phyloP scores from a whole-genome alignment of 228 moss, liverwort and hornwort genomes.

The Sphagnum magellanicum region DNA sequence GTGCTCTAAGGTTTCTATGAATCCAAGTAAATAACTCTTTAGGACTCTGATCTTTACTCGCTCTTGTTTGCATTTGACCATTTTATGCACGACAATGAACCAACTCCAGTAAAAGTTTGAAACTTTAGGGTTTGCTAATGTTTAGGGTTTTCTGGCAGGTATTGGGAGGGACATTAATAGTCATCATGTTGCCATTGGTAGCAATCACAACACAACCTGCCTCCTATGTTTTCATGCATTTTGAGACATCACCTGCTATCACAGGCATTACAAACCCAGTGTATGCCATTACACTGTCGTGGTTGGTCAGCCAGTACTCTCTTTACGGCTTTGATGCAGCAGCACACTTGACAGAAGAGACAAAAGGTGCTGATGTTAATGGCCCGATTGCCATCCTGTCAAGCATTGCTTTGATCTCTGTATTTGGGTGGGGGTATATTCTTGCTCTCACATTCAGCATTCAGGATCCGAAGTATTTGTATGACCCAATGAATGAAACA shows the following conservation, averaged over 20 bases:
- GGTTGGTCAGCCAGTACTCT: slow-evolving; percentile 96
- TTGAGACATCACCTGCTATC: slow-evolving; percentile 41
- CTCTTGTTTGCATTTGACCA: too few species aligned
- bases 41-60: too few species aligned
- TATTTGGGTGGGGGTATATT: slow-evolving; percentile 85
- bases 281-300: slow-evolving; percentile 69
- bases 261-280: slow-evolving; percentile 69
- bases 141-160: slow-evolving; percentile 41
- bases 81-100: too few species aligned
- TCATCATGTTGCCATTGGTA: slow-evolving; percentile 79
- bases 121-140: background rate
- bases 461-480: slow-evolving; percentile 79
- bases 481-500: slow-evolving; percentile 64
- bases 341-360: slow-evolving; percentile 95
- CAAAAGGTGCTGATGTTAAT: slow-evolving; percentile 78
- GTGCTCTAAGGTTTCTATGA: too few species aligned
- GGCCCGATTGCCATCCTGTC: slow-evolving; percentile 96
- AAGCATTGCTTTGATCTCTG: slow-evolving; percentile 80
- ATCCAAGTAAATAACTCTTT: too few species aligned
- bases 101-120: background rate
- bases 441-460: slow-evolving; percentile 86
- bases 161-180: slow-evolving; percentile 68
- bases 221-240: slow-evolving; percentile 70
- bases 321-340: slow-evolving; percentile 91
- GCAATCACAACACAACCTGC: slow-evolving; percentile 76